Evolutionary conservation across 2,329 filamentous ascomycete species (phyloP), one percentile per base, ranked within the genome.

Genomic region (Penicillium sp.): DNA sequence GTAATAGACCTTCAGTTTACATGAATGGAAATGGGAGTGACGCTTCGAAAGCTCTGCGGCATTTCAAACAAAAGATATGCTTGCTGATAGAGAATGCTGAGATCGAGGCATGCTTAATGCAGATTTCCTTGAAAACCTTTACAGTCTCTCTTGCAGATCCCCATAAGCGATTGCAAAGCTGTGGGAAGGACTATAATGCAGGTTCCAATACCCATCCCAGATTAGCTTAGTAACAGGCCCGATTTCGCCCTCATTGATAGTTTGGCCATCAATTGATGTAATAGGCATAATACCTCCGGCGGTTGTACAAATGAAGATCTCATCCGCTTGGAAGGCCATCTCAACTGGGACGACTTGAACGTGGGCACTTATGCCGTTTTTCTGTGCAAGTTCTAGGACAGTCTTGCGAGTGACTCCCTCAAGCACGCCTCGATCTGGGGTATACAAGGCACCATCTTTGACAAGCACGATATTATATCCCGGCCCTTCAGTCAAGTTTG

Each of bases 281-380:
- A 85, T 83, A 0, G 82, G 83, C 83, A 85, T 85, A 22, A 85
- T 78, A 0, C 83, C 83, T 1, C 83, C 83, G 0, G 83, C 82
- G 13, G 83, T 85, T 0, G 83, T 85, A 62, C 78, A 83, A 81
- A 84, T 84, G 30, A 85, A 79, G 4, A 84, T 77, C 72, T 85
- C 83, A 59, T 85, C 82, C 0, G 74, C 71, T 9, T 77, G 56
- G 49, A 83, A 84, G 0, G 73, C 76, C 37, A 74, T 8, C n/a
- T 80, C 74, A 0, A 82, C 72, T 0, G 81, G 81, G 2, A 84
- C 79, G 24, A 75, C 61, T 66, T 83, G 78, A 35, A 79, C 56
- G 4, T 72, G 75, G 4, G 80, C 70, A 30, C 78, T 73, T 40
- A 79, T 63, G 0, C 74, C 75, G 2, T 74, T 68, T 0, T 60